Percentiles rank a stretch among this genome's conserved stretches.
phyloP scores from a whole-genome alignment of 192 early-diverging fungal genomes.

The Spizellomyces sp. region DNA sequence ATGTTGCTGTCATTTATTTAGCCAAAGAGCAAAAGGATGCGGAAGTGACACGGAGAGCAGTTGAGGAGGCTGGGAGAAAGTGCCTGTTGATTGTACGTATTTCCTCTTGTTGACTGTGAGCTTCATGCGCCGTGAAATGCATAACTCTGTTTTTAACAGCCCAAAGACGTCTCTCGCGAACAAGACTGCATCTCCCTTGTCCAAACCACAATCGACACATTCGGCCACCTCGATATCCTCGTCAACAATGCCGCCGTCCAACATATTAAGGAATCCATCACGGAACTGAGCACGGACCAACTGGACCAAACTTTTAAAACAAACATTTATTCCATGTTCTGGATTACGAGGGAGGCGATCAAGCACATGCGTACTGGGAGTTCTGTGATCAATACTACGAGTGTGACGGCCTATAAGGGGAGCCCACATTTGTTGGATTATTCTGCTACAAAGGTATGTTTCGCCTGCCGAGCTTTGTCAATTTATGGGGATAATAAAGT shows the following conservation, averaged over 20 bases:
- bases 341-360: constrained; percentile 46
- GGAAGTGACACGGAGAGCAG: constrained; percentile 39
- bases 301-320: constrained; percentile 55
- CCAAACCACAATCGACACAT: background rate
- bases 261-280: constrained; percentile 39
- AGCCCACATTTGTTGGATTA: constrained; percentile 51
- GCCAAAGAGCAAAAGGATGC: constrained; percentile 52
- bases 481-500: background rate
- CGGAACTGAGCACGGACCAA: constrained; percentile 40
- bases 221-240: constrained; percentile 26
- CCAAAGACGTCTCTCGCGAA: constrained; percentile 22
- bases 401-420: constrained; percentile 56
- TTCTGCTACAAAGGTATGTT: constrained; percentile 43
- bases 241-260: constrained; percentile 37
- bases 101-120: constrained; percentile 16
- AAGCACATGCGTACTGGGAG: constrained; percentile 44
- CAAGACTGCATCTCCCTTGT: constrained; percentile 21
- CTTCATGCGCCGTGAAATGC: constrained; percentile 14
- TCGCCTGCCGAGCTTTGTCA: too few relatives aligned
- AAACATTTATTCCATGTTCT: constrained; percentile 53
- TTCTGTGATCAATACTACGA: constrained; percentile 54
- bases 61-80: constrained; percentile 38
- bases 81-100: constrained; percentile 42
- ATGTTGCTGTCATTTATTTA: constrained; percentile 50
- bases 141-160: constrained; percentile 39